Evolutionary conservation across 345 rosid genomes (phyloP), one percentile per base, ranked within the genome.

Genomic region (Rhodamnia rubescens): DNA sequence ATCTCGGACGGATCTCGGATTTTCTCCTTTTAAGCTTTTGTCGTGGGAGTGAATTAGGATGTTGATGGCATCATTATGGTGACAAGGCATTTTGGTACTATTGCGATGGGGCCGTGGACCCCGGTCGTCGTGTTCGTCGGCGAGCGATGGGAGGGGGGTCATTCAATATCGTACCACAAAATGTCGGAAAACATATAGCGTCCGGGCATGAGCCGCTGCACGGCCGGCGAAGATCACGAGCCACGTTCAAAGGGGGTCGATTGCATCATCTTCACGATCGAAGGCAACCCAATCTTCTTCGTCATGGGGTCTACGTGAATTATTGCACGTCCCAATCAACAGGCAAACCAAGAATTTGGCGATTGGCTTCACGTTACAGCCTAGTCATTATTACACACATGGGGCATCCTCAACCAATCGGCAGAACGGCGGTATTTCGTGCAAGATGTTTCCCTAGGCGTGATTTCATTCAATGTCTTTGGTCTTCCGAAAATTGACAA

Each of bases 1-100:
- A 44, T 4, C 40, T 3, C 0, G 13, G 3, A 8, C 7, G 47
- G 7, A 44, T 4, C 40, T 3, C 0, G 13, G 3, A 8, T 69
- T 20, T 18, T 36, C 9, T 1, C 47, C 47, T 18, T 18, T 1
- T 6, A 11, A 18, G 7, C 13, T 16, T 40, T 18, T 4, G 10
- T 16, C 6, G 1, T 0, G 24, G 26, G 58, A 54, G 21, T 9
- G n/a, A 8, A 55, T 8, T 16, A 10, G 18, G 21, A 16, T 53
- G 20, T 18, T 0, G 8, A 2, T 18, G 56, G 56, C 2, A 6
- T 7, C 56, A 7, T 18, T 18, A 18, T 2, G 24, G 24, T 3
- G 74, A 61, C 18, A 0, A 16, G 22, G 22, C 74, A 7, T 15
- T 29, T 61, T 20, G 11, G 21, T 29, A 1, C 21, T 32, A 0